Conservation (phyloP, 176 grass and related monocot genomes). For the Melocanna baccifera region DNA sequence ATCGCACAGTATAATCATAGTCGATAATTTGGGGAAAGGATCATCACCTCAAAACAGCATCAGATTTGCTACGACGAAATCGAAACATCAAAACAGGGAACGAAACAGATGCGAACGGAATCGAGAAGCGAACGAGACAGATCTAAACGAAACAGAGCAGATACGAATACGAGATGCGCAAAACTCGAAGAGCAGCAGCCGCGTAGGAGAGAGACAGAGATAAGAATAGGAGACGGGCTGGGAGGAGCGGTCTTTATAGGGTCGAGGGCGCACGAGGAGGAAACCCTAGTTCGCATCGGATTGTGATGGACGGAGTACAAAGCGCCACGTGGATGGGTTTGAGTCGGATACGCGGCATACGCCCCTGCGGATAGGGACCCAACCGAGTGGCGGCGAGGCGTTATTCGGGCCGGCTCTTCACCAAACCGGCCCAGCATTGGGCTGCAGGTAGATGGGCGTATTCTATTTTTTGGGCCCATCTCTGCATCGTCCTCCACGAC, state of each 20-base stretch:
- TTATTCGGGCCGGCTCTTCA: neutral
- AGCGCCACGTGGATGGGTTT: neutral
- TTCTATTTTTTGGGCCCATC: neutral
- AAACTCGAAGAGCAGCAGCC: neutral
- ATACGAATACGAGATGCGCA: neutral
- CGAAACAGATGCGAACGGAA: neutral
- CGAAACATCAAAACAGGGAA: neutral
- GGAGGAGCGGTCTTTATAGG: conserved; percentile 10
- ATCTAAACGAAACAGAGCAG: neutral
- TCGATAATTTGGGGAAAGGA: conserved; percentile 59
- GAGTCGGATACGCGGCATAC: no score
- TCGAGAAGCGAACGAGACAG: neutral
- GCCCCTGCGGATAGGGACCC: neutral
- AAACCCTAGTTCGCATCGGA: conserved; percentile 37
- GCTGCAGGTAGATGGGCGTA: neutral
- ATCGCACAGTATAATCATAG: conserved; percentile 49
- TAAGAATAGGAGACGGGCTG: fast-evolving
- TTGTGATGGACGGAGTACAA: conserved; percentile 6
- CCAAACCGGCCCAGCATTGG: neutral
- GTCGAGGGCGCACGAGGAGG: neutral
- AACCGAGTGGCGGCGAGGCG: neutral
- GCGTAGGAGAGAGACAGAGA: fast-evolving
- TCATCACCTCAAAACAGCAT: conserved; percentile 38
- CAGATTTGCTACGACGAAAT: neutral
- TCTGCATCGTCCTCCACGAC: no score